A percentile compares a stretch with the other conserved stretches of the same genome.
Conservation (phyloP, 108 stramenopile species). For the Stephanodiscus triporus region DNA sequence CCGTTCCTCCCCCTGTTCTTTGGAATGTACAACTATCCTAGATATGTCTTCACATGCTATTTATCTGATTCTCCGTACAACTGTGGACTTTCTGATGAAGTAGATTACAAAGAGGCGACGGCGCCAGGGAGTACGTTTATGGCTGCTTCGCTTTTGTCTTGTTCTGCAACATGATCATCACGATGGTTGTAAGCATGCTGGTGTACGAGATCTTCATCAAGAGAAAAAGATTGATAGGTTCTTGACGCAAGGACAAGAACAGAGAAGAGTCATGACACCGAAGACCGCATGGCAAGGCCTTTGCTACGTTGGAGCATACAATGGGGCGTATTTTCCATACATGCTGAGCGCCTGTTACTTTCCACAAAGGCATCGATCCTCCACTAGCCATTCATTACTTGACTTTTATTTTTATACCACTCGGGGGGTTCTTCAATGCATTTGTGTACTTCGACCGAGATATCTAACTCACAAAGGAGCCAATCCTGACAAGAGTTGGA, state of each 20-base stretch:
- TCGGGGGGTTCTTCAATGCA: not conserved
- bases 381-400: not conserved
- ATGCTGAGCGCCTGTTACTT: too few species aligned
- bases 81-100: not conserved
- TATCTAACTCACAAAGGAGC: not conserved
- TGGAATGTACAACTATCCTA: conserved; percentile 2
- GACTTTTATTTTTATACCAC: not conserved
- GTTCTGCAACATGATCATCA: too few species aligned
- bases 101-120: not conserved
- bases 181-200: too few species aligned
- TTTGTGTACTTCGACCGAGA: not conserved
- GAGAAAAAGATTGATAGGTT: too few species aligned
- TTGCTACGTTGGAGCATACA: not conserved
- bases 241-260: not conserved
- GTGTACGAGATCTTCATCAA: too few species aligned
- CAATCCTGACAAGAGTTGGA: not conserved
- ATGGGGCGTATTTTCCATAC: not conserved
- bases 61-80: not conserved
- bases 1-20: not conserved
- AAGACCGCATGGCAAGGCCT: not conserved
- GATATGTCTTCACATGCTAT: not conserved
- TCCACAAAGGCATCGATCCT: too few species aligned
- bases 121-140: not conserved
- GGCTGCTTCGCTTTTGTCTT: too few species aligned
- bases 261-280: not conserved